Evolutionary conservation across 2,329 filamentous ascomycete genomes (phyloP).

Genomic region (Immersiporthe knoxdaviesiana): DNA sequence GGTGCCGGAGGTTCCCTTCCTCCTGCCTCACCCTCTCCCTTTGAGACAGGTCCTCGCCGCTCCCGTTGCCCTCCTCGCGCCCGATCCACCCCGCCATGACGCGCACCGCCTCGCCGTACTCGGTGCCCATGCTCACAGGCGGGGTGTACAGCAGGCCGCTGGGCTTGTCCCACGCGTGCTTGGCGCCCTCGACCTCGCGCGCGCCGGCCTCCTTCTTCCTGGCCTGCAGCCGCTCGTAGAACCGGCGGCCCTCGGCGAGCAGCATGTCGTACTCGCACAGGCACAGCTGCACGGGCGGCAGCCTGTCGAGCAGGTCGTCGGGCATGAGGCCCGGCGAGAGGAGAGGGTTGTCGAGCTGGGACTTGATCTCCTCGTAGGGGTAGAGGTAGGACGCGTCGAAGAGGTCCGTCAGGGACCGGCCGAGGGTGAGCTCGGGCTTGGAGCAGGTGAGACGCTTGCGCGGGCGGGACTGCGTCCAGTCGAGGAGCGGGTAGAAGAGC

Average conservation of each 20-base stretch:
- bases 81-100: slow-evolving; percentile 25
- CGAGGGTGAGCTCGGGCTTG: slow-evolving; percentile 61
- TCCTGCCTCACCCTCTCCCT: not conserved
- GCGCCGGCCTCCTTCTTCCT: slow-evolving; percentile 55
- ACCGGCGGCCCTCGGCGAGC: slow-evolving; percentile 61
- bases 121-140: slow-evolving; percentile 18
- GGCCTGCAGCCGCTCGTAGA: slow-evolving; percentile 59
- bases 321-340: slow-evolving; percentile 62
- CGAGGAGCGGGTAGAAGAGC: slow-evolving; percentile 65
- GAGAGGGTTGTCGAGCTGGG: slow-evolving; percentile 53
- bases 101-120: slow-evolving; percentile 29
- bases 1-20: not conserved
- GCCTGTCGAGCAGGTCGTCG: slow-evolving; percentile 52
- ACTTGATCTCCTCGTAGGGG: slow-evolving; percentile 49
- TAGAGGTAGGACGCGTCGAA: slow-evolving; percentile 67
- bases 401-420: slow-evolving; percentile 61
- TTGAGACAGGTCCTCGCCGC: slow-evolving; percentile 7
- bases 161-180: slow-evolving; percentile 70
- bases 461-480: slow-evolving; percentile 61
- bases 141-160: slow-evolving; percentile 34
- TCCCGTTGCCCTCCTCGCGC: slow-evolving; percentile 17
- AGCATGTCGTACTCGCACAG: slow-evolving; percentile 70
- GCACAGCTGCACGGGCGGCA: slow-evolving; percentile 60
- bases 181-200: slow-evolving; percentile 57
- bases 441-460: slow-evolving; percentile 58